Percentiles rank a stretch among this genome's conserved stretches.
phyloP scores from a whole-genome alignment of 2,329 filamentous ascomycete species.

The Xylariaceae sp. region DNA sequence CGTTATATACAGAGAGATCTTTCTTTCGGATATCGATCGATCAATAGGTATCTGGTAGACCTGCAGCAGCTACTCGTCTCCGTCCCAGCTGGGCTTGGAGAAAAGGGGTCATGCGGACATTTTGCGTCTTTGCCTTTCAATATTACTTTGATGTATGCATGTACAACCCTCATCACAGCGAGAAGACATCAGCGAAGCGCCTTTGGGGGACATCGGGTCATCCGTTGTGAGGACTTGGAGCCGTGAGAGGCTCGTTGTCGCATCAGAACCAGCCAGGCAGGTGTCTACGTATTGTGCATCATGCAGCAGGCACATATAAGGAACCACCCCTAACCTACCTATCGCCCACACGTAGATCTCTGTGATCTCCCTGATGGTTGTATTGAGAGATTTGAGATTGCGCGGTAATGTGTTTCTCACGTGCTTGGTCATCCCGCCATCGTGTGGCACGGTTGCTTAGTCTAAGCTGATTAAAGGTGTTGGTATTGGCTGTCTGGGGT shows the following conservation, averaged over 20 bases:
- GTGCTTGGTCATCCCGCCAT: too few species aligned
- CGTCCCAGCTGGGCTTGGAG: too few species aligned
- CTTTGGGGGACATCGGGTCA: too few species aligned
- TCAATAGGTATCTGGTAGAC: neutral
- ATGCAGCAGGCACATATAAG: neutral
- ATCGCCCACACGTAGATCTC: neutral
- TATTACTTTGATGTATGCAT: too few species aligned
- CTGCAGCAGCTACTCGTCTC: neutral
- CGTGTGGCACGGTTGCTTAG: constrained; percentile 14
- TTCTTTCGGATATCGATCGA: neutral
- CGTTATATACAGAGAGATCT: neutral
- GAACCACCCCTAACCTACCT: neutral
- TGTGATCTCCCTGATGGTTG: neutral
- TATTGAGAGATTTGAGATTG: neutral
- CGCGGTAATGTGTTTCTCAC: neutral
- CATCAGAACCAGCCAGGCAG: too few species aligned
- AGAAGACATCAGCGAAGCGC: too few species aligned
- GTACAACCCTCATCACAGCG: too few species aligned
- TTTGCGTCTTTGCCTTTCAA: too few species aligned
- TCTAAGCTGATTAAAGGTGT: constrained; percentile 15
- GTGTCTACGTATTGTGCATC: neutral
- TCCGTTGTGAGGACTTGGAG: too few species aligned
- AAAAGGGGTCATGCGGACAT: too few species aligned
- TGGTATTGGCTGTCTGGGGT: constrained; percentile 10
- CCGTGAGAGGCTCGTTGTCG: too few species aligned